Conservation (phyloP, 1,284 basidiomycete genomes). For the Rhodotorula sp. region DNA sequence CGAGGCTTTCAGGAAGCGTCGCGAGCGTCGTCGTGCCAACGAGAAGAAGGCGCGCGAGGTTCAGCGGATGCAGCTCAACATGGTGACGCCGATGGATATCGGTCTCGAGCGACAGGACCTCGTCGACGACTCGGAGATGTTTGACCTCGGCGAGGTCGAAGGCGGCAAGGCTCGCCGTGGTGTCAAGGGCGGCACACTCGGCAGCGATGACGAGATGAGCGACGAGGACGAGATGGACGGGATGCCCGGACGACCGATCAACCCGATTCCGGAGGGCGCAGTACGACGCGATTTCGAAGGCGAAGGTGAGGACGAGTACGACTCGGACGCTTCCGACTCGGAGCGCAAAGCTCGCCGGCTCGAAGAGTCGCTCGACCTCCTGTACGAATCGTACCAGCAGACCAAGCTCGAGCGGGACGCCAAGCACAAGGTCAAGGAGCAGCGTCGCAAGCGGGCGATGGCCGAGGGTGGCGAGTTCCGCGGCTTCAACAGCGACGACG, state of each 20-base stretch:
- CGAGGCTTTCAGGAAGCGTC: constrained; percentile 74
- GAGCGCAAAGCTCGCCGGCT: constrained; percentile 59
- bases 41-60: constrained; percentile 84
- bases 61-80: constrained; percentile 93
- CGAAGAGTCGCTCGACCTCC: constrained; percentile 79
- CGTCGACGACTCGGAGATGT: constrained; percentile 70
- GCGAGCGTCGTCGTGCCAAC: constrained; percentile 78
- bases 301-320: constrained; percentile 68
- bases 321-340: constrained; percentile 47
- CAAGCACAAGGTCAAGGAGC: constrained; percentile 84
- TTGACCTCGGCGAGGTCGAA: constrained; percentile 72
- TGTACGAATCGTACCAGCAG: constrained; percentile 85
- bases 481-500: constrained; percentile 58
- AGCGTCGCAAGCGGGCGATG: constrained; percentile 67
- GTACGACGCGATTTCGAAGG: constrained; percentile 46
- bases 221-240: constrained; percentile 49
- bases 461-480: constrained; percentile 65
- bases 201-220: constrained; percentile 52
- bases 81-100: constrained; percentile 94
- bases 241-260: constrained; percentile 44
- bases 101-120: constrained; percentile 70
- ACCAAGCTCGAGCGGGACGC: constrained; percentile 79
- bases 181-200: constrained; percentile 27
- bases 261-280: constrained; percentile 49
- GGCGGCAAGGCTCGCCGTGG: constrained; percentile 53